Evolutionary conservation across 148 eudicot genomes (phyloP), one percentile per base, ranked within the genome.

Genomic region (Tetragonia tetragonoides): DNA sequence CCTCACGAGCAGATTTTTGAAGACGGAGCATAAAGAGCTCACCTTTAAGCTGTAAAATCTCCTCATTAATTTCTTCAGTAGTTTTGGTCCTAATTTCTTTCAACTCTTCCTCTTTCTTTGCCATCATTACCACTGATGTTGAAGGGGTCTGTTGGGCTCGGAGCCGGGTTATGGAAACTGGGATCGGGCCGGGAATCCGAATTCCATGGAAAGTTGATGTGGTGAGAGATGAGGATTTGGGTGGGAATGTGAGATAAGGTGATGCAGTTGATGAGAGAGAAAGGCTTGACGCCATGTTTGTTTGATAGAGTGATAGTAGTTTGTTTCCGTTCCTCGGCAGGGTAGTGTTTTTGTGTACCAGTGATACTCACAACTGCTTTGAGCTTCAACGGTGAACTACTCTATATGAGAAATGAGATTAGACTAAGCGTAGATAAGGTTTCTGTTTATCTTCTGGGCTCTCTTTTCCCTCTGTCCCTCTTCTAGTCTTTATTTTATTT

Each of bases 11-110:
- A 5, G 97, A 88, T 23, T 84, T 75, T 70, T 87, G 88, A 68
- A 95, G 90, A 20, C 96, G 92, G 56, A 92, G 97, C 95, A 92
- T 90, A 80, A 95, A 89, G 62, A 95, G 90, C 75, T 92, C 97
- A 8, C 99, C 99, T 76, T 95, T 95, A 11, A 92, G 90, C 82
- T 92, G 94, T 0, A 89, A 83, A 59, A 95, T 83, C 56, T 91
- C 97, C 17, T 95, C 99, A 72, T 91, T 83, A 16, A 95, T 42
- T 77, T 92, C 83, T 9, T 91, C 97, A 39, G 83, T 91, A n/a
- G 94, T 83, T 77, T 88, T 89, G 6, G 85, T 71, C 70, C 99
- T 86, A 2, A 95, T 88, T 21, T 89, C 97, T 38, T 92, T 88
- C 90, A 95, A 54, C 47, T 91, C 99, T 37, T 92, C 94, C 2